Evolutionary conservation across 1,284 basidiomycete species (phyloP).

Genomic region (Neonothopanus nambi): DNA sequence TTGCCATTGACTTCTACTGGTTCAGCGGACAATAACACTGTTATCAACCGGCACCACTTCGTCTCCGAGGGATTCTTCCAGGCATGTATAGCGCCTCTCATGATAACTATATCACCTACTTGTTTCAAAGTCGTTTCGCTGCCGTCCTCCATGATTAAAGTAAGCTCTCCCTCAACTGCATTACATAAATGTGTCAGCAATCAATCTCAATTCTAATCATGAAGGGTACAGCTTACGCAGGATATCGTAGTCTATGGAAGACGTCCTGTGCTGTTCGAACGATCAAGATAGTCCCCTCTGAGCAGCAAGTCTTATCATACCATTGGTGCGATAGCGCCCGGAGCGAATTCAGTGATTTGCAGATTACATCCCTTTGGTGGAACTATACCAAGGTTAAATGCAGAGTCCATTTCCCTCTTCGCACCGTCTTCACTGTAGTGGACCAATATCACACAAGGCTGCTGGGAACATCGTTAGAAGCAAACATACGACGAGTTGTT

Average conservation of each 20-base stretch:
- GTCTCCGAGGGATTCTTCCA: slow-evolving; percentile 58
- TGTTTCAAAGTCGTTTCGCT: slow-evolving; percentile 52
- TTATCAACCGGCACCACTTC: slow-evolving; percentile 53
- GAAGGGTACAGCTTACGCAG: slow-evolving; percentile 40
- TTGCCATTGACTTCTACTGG: slow-evolving; percentile 50
- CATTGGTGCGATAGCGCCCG: slow-evolving; percentile 50
- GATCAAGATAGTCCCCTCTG: neutral
- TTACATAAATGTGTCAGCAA: neutral
- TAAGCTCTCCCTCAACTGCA: slow-evolving; percentile 55
- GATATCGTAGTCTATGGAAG: slow-evolving; percentile 63
- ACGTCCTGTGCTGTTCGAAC: slow-evolving; percentile 42
- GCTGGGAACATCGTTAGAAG: neutral
- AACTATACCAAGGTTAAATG: slow-evolving; percentile 44
- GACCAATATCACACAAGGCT: slow-evolving; percentile 13
- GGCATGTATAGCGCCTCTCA: slow-evolving; percentile 59
- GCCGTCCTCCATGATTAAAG: slow-evolving; percentile 58
- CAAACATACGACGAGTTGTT: slow-evolving; percentile 43
- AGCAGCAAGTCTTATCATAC: slow-evolving; percentile 31
- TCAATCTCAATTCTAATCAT: neutral
- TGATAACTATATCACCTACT: slow-evolving; percentile 57
- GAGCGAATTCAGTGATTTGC: slow-evolving; percentile 57
- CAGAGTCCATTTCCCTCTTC: slow-evolving; percentile 37
- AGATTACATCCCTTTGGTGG: slow-evolving; percentile 48
- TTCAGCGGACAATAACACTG: slow-evolving; percentile 54
- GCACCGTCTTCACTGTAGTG: slow-evolving; percentile 50